Evolutionary conservation across 495 filamentous ascomycete genomes (phyloP), one percentile per base, ranked within the genome.

Genomic region (Cryomyces antarcticus): DNA sequence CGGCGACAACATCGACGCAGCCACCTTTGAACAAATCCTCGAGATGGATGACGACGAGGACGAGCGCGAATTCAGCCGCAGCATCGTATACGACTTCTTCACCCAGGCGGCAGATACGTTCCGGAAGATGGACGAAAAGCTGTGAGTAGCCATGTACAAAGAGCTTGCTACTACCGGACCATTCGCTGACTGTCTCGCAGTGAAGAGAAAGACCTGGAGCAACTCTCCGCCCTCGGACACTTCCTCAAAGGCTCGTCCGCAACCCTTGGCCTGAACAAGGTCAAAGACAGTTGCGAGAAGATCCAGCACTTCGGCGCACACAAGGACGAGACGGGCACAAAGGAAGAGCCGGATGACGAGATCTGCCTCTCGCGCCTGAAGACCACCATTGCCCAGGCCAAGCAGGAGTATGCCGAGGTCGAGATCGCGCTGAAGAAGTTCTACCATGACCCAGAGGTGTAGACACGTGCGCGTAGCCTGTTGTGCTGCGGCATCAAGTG

Each of bases 211-310:
- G 67, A 93, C 46, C 75, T 95, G 33, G 57, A 58, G 4, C 63
- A 74, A 43, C 75, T 97, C 11, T 94, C 87, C 12, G 66, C 66
- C 11, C 74, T 93, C 28, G 89, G 89, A 27, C 89, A 97, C 62
- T 97, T 94, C 65, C 66, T 97, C 42, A 97, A 97, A 62, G 89
- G 89, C 34, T 95, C 88, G n/a, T 94, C 88, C 7, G 89, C 89
- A 13, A 96, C 92, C 5, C 74, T 97, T 41, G 89, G 89, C 24
- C 71, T 97, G 34, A 82, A 67, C 51, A 92, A 93, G 62, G 80
- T 97, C 54, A 83, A 83, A 57, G 86, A 95, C 51, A 75, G 71
- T 43, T 97, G 89, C 59, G 88, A 95, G 60, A 82, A 92, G 67
- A 93, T 97, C 51, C 89, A 97, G 59, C 78, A 95, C 56, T 92